Evolutionary conservation across 2,329 filamentous ascomycete species (phyloP), one percentile per base, ranked within the genome.

Genomic region (Hymenoscyphus occultus): DNA sequence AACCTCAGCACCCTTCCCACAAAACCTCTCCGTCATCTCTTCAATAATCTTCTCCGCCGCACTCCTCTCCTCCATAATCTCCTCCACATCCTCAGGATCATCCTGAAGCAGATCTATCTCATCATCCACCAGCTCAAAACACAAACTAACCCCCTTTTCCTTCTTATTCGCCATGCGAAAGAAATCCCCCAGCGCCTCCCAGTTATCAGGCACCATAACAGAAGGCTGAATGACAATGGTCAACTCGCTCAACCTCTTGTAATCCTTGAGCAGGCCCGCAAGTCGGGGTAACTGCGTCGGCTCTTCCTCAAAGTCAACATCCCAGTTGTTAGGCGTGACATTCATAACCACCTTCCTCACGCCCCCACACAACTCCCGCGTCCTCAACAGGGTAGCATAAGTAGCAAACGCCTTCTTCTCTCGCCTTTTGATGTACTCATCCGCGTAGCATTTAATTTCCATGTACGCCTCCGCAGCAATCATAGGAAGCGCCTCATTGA

Each of bases 91-190:
- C 31, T 57, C 61, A 16, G 5, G 9, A 42, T 58, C 39, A 19
- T 28, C 28, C 28, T 28, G 28, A 28, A 28, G 28, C 28, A 28
- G 28, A 28, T 28, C 28, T 28, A 63, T 48, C 5, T 32, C 61
- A 63, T 48, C 42, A 51, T 63, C 61, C 61, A 63, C 5, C 39
- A 63, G 39, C 40, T 63, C 61, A 22, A 63, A 39, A 31, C 61
- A 59, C 56, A 63, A 59, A 59, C 56, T 63, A 19, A 63, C 56
- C 32, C 61, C 61, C 40, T 54, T 22, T 39, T 28, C 10, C 16
- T 35, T 56, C 60, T 61, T 61, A 51, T 56, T 48, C 39, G 54
- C 61, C 56, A 63, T 45, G 2, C 56, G 13, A 31, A 63, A 63
- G 31, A 63, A 59, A 14, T 31, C 56, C 40, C 28, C 39, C n/a